Conservation (phyloP, 2,329 filamentous ascomycete genomes). For the Calonectria fujianensis region DNA sequence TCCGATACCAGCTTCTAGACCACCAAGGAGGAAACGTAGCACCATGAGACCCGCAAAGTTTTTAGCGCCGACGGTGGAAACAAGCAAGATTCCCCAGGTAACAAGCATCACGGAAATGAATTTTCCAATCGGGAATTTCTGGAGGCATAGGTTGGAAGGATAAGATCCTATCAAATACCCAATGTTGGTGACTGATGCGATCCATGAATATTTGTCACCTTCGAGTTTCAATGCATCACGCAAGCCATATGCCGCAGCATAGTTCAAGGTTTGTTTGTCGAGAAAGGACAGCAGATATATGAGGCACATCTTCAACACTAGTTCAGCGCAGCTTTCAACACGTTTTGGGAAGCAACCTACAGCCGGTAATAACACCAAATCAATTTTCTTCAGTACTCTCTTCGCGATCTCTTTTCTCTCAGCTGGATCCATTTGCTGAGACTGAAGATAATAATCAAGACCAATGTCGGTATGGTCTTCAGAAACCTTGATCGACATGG, state of each 20-base stretch:
- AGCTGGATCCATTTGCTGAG: slow-evolving; percentile 32
- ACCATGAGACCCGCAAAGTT: slow-evolving; percentile 20
- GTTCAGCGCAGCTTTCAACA: background rate
- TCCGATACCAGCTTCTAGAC: background rate
- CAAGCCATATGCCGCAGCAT: slow-evolving; percentile 2
- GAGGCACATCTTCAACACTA: background rate
- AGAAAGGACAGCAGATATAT: slow-evolving; percentile 8
- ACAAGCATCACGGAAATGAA: slow-evolving; percentile 17
- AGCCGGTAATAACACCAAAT: background rate
- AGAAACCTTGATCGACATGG: slow-evolving; percentile 39
- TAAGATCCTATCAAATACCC: slow-evolving; percentile 6
- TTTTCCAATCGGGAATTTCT: slow-evolving; percentile 12
- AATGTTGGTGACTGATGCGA: slow-evolving; percentile 20
- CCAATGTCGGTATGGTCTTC: slow-evolving; percentile 33
- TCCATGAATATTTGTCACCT: slow-evolving; percentile 9
- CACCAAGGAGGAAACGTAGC: slow-evolving; percentile 7
- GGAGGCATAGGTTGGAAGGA: slow-evolving; percentile 5
- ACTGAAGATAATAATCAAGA: slow-evolving; percentile 32
- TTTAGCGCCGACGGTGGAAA: slow-evolving; percentile 3
- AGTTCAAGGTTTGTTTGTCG: slow-evolving; percentile 20
- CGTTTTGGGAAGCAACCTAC: background rate
- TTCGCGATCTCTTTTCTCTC: slow-evolving; percentile 2
- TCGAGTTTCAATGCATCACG: slow-evolving; percentile 9
- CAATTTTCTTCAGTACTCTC: slow-evolving; percentile 6
- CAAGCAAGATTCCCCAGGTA: background rate